These are phyloP conservation scores for Mortierella alpina DNA, from an alignment of 192 early-diverging fungal species.

Conservation along the genomic window DNA sequence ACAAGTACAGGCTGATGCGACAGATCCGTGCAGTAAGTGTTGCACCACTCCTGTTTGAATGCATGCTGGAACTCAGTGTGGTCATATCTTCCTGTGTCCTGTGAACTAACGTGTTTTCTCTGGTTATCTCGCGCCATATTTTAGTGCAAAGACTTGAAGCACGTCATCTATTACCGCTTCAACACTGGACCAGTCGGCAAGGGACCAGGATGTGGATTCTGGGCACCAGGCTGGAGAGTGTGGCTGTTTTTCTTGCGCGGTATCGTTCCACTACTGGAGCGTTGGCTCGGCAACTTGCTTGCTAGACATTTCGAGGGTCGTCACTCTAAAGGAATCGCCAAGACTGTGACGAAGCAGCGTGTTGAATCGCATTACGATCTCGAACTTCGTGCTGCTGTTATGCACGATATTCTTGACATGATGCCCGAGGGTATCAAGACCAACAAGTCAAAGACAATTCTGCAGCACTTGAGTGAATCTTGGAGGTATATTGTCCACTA, in stretches of 20 bases:
- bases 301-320: conserved; percentile 99
- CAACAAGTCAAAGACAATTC: conserved; percentile 94
- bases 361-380: conserved; percentile 99
- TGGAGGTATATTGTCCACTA: conserved; percentile 69
- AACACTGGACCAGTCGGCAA: conserved; percentile 98
- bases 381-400: conserved; percentile 97
- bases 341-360: conserved; percentile 99
- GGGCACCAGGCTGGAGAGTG: conserved; percentile 99
- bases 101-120: not conserved
- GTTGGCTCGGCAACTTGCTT: conserved; percentile 98
- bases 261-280: conserved; percentile 95
- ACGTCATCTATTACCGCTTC: conserved; percentile 92
- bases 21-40: conserved; percentile 88
- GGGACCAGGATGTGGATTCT: conserved; percentile 98
- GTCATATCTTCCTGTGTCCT: too few species aligned
- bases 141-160: conserved; percentile 91
- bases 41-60: not conserved
- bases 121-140: not conserved
- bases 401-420: conserved; percentile 99
- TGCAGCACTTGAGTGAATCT: conserved; percentile 96
- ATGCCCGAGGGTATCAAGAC: conserved; percentile 99
- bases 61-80: not conserved
- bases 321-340: conserved; percentile 95
- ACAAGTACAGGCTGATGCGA: conserved; percentile 98
- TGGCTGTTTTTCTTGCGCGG: conserved; percentile 99